These are phyloP conservation scores for Histomonas meleagridis DNA, from an alignment of 208 protist genomes.

Conservation along the genomic window DNA sequence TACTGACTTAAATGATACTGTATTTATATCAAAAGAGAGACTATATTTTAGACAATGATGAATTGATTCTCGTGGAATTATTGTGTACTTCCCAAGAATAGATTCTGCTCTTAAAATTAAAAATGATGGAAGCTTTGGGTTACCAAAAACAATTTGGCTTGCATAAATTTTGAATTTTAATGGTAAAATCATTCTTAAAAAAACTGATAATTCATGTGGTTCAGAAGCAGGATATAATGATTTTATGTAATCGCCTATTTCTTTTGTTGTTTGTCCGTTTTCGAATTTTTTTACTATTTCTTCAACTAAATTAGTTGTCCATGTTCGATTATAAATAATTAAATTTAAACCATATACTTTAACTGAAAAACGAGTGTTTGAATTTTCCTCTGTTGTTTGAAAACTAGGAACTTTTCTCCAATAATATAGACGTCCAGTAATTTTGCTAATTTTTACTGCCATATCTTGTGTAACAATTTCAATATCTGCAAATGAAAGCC, in stretches of 20 bases:
- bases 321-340: constrained; percentile 11
- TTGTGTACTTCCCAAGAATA: neutral
- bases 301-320: constrained; percentile 4
- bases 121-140: neutral
- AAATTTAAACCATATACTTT: neutral
- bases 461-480: neutral
- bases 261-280: neutral
- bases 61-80: neutral
- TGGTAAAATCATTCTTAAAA: neutral
- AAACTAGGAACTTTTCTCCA: neutral
- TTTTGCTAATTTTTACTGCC: neutral
- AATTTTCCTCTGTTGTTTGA: too few relatives aligned
- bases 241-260: neutral
- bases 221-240: neutral
- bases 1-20: neutral
- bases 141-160: neutral
- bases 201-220: neutral
- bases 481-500: neutral
- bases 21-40: neutral
- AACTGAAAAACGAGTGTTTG: neutral
- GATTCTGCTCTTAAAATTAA: neutral
- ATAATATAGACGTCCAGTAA: neutral
- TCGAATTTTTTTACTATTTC: neutral
- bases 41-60: neutral
- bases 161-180: neutral